Percentiles rank a stretch among this genome's conserved stretches.
These are phyloP conservation scores for Babesia ovata DNA, from an alignment of 169 alveolate species.

Conservation along the genomic window DNA sequence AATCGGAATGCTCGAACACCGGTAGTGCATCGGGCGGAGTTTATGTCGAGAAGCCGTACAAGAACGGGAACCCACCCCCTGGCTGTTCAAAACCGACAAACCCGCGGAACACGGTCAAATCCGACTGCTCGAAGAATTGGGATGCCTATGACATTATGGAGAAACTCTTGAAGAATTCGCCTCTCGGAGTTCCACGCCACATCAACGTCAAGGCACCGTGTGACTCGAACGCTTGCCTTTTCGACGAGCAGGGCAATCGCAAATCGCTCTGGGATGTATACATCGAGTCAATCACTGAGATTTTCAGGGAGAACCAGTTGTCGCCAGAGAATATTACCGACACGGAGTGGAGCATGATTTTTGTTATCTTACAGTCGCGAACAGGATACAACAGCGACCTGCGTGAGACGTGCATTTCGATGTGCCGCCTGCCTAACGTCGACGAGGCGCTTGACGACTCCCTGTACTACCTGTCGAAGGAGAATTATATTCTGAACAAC, in stretches of 20 bases:
- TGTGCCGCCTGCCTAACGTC: constrained; percentile 53
- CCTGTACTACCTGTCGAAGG: constrained; percentile 22
- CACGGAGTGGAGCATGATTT: constrained; percentile 36
- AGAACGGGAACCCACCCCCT: constrained; percentile 15
- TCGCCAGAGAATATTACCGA: constrained; percentile 14
- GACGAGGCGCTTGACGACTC: constrained; percentile 46
- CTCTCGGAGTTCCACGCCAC: background rate
- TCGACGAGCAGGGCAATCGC: constrained; percentile 44
- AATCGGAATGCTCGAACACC: background rate
- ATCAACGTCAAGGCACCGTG: background rate
- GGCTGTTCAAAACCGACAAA: background rate
- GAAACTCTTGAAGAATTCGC: constrained; percentile 36
- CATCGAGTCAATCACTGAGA: constrained; percentile 67
- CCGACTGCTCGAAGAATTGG: constrained; percentile 28
- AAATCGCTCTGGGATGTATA: constrained; percentile 77
- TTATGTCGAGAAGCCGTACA: background rate
- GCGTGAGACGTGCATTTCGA: constrained; percentile 65
- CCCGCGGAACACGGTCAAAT: constrained; percentile 10
- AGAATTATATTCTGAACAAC: constrained; percentile 29
- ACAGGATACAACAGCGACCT: constrained; percentile 62
- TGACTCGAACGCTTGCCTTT: constrained; percentile 26
- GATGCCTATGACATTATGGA: constrained; percentile 43
- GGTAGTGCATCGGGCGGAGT: background rate
- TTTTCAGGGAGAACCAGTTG: constrained; percentile 60
- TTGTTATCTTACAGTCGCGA: constrained; percentile 56